phyloP scores from a whole-genome alignment of 768 basidiomycete species.

The Calvatia gigantea region DNA sequence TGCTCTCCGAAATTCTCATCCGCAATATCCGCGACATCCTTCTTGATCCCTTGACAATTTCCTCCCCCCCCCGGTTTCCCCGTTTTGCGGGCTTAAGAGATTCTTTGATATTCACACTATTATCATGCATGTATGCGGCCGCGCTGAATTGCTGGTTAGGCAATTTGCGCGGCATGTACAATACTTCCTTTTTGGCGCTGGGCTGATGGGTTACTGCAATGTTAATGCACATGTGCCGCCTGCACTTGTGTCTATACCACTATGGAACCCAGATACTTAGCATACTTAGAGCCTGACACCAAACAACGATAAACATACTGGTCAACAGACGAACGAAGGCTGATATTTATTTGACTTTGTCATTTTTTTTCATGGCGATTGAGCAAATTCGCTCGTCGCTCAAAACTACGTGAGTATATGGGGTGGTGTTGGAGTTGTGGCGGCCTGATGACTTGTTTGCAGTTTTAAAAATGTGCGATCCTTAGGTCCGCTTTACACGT shows the following conservation, averaged over 20 bases:
- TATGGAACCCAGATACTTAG: background rate
- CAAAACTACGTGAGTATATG: constrained; percentile 55
- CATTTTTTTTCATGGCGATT: constrained; percentile 27
- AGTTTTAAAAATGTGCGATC: constrained; percentile 77
- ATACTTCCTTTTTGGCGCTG: background rate
- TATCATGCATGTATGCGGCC: background rate
- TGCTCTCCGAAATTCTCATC: constrained; percentile 14
- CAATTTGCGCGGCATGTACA: background rate
- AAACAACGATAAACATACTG: constrained; percentile 11
- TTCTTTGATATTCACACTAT: background rate
- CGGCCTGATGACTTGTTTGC: background rate
- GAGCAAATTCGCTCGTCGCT: constrained; percentile 40
- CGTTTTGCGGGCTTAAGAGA: background rate
- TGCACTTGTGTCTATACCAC: no score
- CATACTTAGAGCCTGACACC: background rate
- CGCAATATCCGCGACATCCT: constrained; percentile 6
- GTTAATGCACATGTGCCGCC: background rate
- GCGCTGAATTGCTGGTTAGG: background rate
- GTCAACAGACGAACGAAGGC: background rate
- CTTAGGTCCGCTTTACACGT: constrained; percentile 82
- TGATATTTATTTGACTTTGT: background rate
- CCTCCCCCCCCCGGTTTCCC: background rate
- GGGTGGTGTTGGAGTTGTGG: background rate
- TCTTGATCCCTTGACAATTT: background rate
- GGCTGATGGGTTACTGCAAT: background rate